phyloP scores from a whole-genome alignment of 495 filamentous ascomycete species.

The Rostrohypoxylon terebratum region DNA sequence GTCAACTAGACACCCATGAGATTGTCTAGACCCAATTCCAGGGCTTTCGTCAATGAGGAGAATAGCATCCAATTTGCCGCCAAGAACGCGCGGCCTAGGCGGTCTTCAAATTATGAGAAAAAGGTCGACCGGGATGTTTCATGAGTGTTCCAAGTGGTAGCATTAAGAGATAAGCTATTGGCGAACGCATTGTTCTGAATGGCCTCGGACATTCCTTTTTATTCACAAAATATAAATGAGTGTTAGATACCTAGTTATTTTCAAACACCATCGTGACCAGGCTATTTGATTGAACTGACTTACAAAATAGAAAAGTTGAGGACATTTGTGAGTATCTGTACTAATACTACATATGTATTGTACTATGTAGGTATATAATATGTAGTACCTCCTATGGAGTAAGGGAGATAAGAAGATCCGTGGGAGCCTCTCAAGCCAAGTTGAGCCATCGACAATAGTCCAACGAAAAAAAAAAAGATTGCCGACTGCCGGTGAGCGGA shows the following conservation, averaged over 20 bases:
- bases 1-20: conserved; percentile 10
- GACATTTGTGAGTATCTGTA: background rate
- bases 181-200: conserved; percentile 20
- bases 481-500: conserved; percentile 12
- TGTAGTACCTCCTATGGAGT: too few species aligned
- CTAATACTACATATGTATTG: too few species aligned
- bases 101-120: background rate
- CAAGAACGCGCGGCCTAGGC: background rate
- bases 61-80: conserved; percentile 12
- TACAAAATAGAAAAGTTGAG: background rate
- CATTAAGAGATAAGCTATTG: conserved; percentile 27
- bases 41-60: background rate
- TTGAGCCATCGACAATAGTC: background rate
- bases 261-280: background rate
- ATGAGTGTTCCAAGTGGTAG: conserved; percentile 40
- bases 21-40: background rate
- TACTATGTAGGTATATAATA: too few species aligned
- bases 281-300: background rate
- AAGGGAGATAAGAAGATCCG: background rate
- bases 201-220: conserved; percentile 8
- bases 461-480: background rate
- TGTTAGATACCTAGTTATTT: background rate
- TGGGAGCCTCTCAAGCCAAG: background rate
- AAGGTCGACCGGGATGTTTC: conserved; percentile 33
- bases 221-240: background rate